phyloP scores from a whole-genome alignment of 768 basidiomycete species.

The Podaxis sp. region DNA sequence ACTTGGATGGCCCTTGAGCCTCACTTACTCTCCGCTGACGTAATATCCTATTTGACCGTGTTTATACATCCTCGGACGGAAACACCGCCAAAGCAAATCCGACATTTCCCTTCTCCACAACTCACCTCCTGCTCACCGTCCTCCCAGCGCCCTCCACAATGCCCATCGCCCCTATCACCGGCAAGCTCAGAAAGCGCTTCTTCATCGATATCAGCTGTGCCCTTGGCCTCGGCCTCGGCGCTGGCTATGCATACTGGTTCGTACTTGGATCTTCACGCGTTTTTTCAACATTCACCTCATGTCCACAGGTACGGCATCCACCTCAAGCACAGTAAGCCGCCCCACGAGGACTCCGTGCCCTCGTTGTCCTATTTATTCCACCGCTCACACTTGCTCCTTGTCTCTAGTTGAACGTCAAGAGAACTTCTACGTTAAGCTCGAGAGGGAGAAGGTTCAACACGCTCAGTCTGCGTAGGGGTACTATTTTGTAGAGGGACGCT shows the following conservation, averaged over 20 bases:
- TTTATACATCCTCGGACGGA: slow-evolving; percentile 19
- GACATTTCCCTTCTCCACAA: slow-evolving; percentile 39
- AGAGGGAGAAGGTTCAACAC: slow-evolving; percentile 51
- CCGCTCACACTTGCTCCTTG: slow-evolving; percentile 5
- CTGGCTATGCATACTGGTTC: slow-evolving; percentile 84
- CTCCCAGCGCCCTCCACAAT: slow-evolving; percentile 37
- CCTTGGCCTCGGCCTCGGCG: slow-evolving; percentile 72
- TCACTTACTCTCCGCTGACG: slow-evolving; percentile 20
- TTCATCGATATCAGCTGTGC: slow-evolving; percentile 80
- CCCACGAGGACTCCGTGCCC: not conserved
- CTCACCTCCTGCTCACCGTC: slow-evolving; percentile 19
- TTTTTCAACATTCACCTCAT: slow-evolving; percentile 18
- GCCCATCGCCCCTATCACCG: slow-evolving; percentile 90
- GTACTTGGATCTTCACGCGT: slow-evolving; percentile 26
- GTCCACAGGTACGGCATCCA: slow-evolving; percentile 76
- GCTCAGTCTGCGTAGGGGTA: slow-evolving; percentile 16
- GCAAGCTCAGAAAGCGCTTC: slow-evolving; percentile 90
- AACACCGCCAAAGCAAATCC: slow-evolving; percentile 15
- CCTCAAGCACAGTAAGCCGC: slow-evolving; percentile 66
- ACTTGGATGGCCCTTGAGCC: not conserved
- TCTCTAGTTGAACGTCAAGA: slow-evolving; percentile 75
- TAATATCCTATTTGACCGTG: slow-evolving; percentile 23
- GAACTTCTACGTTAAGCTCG: slow-evolving; percentile 82
- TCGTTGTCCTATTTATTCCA: slow-evolving; percentile 1
- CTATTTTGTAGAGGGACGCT: not conserved